Percentiles rank a stretch among this genome's conserved stretches.
phyloP scores from a whole-genome alignment of 2,329 filamentous ascomycete species.

The Furcasterigmium furcatum region DNA sequence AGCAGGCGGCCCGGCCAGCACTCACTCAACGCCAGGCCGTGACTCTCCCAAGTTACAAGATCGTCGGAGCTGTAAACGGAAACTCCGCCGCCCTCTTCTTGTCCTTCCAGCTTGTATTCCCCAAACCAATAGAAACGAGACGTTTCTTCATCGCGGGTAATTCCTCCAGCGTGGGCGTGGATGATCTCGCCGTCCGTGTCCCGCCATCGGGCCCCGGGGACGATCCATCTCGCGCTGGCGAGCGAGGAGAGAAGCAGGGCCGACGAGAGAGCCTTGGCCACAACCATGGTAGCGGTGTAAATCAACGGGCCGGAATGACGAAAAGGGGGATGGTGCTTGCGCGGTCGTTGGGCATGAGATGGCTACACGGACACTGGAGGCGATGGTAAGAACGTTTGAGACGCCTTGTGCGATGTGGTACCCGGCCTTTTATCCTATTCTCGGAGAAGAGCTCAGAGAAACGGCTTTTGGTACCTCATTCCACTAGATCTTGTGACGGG shows the following conservation, averaged over 20 bases:
- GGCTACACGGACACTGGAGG: too few species aligned
- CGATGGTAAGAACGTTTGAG: too few species aligned
- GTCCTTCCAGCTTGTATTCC: constrained; percentile 56
- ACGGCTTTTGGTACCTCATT: too few species aligned
- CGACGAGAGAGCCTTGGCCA: constrained; percentile 8
- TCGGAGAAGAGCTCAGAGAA: too few species aligned
- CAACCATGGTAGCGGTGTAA: constrained; percentile 9
- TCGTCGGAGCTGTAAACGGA: constrained; percentile 60
- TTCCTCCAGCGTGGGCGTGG: constrained; percentile 58
- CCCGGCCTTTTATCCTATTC: too few species aligned
- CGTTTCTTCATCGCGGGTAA: constrained; percentile 47
- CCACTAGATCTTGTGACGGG: too few species aligned
- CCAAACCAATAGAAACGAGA: constrained; percentile 60
- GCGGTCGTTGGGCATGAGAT: too few species aligned
- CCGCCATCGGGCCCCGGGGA: constrained; percentile 58
- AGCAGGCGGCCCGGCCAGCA: neutral
- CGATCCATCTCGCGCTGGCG: constrained; percentile 49
- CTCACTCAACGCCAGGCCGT: constrained; percentile 53
- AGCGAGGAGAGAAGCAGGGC: constrained; percentile 11
- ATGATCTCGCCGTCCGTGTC: constrained; percentile 58
- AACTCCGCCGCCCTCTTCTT: constrained; percentile 57
- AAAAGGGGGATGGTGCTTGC: too few species aligned
- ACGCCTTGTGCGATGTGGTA: too few species aligned
- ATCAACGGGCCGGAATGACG: too few species aligned
- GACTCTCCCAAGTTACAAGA: constrained; percentile 54